Percentiles rank a stretch among this genome's conserved stretches.
Conservation (phyloP, 768 basidiomycete species). For the Suillus paluster region DNA sequence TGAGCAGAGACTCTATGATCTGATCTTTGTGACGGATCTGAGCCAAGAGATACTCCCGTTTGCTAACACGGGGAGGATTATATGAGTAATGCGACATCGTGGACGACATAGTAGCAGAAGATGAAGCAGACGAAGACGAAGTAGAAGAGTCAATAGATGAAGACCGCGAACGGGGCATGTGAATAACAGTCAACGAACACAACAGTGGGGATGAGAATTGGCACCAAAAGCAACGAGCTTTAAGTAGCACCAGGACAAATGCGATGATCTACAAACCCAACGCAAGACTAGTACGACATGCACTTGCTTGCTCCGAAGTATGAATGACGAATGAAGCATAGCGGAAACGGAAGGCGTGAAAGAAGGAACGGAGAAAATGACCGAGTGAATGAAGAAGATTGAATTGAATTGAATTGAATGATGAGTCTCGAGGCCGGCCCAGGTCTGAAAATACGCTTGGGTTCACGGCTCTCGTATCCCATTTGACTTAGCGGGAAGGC, state of each 20-base stretch:
- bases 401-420: no score
- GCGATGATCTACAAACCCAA: neutral
- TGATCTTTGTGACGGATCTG: slow-evolving; percentile 88
- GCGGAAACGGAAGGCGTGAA: neutral
- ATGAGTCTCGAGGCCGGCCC: slow-evolving; percentile 1
- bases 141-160: slow-evolving; percentile 27
- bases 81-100: slow-evolving; percentile 27
- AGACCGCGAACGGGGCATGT: slow-evolving; percentile 21
- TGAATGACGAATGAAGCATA: neutral
- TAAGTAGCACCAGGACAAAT: neutral
- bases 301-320: neutral
- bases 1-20: slow-evolving; percentile 83
- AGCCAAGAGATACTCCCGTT: slow-evolving; percentile 84
- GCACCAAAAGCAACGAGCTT: neutral
- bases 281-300: neutral
- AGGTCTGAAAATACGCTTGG: slow-evolving; percentile 18
- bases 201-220: neutral
- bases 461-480: slow-evolving; percentile 15
- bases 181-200: neutral
- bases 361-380: neutral
- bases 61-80: slow-evolving; percentile 51
- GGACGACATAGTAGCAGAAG: slow-evolving; percentile 45
- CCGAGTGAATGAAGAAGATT: slow-evolving; percentile 5
- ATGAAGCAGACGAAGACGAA: slow-evolving; percentile 36
- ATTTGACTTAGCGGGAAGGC: slow-evolving; percentile 16